phyloP scores from a whole-genome alignment of 2,329 filamentous ascomycete species.

The Fusarium succisae region DNA sequence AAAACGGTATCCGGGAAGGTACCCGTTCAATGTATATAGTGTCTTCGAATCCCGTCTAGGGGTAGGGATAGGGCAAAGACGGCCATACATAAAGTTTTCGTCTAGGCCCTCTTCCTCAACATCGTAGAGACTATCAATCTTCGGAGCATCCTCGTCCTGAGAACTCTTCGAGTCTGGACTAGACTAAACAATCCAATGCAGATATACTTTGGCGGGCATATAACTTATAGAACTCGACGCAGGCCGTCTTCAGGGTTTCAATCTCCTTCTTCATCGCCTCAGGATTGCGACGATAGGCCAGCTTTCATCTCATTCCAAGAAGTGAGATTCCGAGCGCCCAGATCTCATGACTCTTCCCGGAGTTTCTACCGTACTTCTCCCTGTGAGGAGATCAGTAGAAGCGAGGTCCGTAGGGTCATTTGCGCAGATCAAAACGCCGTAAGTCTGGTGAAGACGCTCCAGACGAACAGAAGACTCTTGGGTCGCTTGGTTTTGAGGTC shows the following conservation, averaged over 20 bases:
- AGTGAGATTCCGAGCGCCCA: slow-evolving; percentile 47
- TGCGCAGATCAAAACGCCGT: neutral
- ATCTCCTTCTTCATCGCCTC: neutral
- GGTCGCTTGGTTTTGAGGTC: neutral
- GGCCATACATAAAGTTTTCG: neutral
- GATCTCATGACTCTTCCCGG: slow-evolving; percentile 43
- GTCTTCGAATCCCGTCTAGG: neutral
- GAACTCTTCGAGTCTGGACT: neutral
- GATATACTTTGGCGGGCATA: neutral
- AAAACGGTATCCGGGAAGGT: neutral
- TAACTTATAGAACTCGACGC: neutral
- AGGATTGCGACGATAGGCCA: neutral
- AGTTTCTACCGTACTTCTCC: slow-evolving; percentile 18
- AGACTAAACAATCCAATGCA: neutral
- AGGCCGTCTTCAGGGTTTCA: neutral
- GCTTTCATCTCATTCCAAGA: slow-evolving; percentile 42
- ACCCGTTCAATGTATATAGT: neutral
- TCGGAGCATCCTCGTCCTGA: neutral
- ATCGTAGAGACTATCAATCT: neutral
- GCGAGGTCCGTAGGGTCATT: slow-evolving; percentile 35
- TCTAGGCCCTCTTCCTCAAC: neutral
- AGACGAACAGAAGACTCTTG: neutral
- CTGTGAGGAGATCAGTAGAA: slow-evolving; percentile 45
- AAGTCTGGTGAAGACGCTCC: no score
- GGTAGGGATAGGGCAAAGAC: neutral